These are phyloP conservation scores for Xylaria sp. DNA, from an alignment of 2,329 filamentous ascomycete species.

Conservation along the genomic window DNA sequence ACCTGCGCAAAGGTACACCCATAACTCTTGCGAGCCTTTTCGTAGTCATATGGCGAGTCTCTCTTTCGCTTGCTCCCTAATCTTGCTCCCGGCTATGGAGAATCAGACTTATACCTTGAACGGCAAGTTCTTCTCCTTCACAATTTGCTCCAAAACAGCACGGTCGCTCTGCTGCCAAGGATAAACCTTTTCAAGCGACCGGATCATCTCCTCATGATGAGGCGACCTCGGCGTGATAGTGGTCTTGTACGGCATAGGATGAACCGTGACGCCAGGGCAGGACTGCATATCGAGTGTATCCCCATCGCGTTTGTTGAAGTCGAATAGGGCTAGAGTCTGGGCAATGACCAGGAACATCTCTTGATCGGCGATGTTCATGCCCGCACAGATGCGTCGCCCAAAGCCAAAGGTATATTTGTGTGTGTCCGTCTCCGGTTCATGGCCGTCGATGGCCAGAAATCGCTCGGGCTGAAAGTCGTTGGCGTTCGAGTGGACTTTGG, in stretches of 20 bases:
- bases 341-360: constrained; percentile 34
- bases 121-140: background rate
- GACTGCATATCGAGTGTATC: constrained; percentile 18
- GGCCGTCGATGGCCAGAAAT: constrained; percentile 25
- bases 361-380: constrained; percentile 31
- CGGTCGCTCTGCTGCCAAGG: constrained; percentile 15
- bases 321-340: constrained; percentile 43
- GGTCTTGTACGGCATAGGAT: constrained; percentile 24
- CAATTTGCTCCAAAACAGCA: constrained; percentile 3
- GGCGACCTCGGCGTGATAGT: constrained; percentile 23
- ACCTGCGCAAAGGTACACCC: no score
- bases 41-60: no score
- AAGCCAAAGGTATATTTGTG: constrained; percentile 31
- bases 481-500: constrained; percentile 53
- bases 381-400: constrained; percentile 35
- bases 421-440: constrained; percentile 28
- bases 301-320: constrained; percentile 32
- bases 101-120: background rate
- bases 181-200: constrained; percentile 9
- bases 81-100: background rate
- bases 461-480: constrained; percentile 33
- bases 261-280: constrained; percentile 24
- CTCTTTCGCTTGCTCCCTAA: no score
- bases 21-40: no score
- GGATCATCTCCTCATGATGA: constrained; percentile 25